A percentile compares a stretch with the other conserved stretches of the same genome.
Evolutionary conservation across 805 yeast species (phyloP).

Genomic region (Wickerhamia fluorescens): DNA sequence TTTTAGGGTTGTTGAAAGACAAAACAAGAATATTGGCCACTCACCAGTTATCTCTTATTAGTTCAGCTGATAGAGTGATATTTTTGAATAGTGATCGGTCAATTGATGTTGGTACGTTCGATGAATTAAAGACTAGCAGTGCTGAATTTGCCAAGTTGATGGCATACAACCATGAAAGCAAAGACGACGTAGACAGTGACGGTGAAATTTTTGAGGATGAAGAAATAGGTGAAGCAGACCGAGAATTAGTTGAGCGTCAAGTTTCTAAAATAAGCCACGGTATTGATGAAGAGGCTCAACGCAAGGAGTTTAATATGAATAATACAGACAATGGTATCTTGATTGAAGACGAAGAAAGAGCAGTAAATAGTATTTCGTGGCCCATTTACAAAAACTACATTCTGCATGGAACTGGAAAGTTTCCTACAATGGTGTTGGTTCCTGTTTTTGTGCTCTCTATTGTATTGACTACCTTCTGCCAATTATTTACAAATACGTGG

Average conservation of each 20-base stretch:
- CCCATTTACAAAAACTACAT: conserved; percentile 27
- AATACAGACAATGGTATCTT: conserved; percentile 8
- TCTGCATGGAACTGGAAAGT: conserved; percentile 20
- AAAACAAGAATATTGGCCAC: conserved; percentile 76
- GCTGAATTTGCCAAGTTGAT: conserved; percentile 31
- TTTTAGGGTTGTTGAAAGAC: conserved; percentile 47
- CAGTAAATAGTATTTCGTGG: conserved; percentile 20
- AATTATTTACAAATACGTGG: conserved; percentile 66
- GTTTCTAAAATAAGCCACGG: conserved; percentile 6
- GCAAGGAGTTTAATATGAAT: conserved; percentile 22
- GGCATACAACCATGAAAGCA: conserved; percentile 25
- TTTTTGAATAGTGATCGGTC: conserved; percentile 62
- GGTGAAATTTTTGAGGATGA: conserved; percentile 9
- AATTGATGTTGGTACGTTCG: conserved; percentile 53
- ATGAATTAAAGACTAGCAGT: conserved; percentile 40
- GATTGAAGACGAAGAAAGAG: conserved; percentile 12
- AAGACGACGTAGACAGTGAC: conserved; percentile 11
- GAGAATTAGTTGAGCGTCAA: conserved; percentile 6
- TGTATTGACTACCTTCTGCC: conserved; percentile 41
- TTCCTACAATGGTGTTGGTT: conserved; percentile 14
- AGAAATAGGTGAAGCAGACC: conserved; percentile 6
- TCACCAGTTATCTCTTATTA: conserved; percentile 70
- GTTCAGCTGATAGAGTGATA: conserved; percentile 61
- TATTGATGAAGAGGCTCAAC: conserved; percentile 35
- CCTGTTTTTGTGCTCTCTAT: conserved; percentile 14